These are phyloP conservation scores for Colletotrichum truncatum DNA, from an alignment of 2,329 filamentous ascomycete species.

Conservation along the genomic window DNA sequence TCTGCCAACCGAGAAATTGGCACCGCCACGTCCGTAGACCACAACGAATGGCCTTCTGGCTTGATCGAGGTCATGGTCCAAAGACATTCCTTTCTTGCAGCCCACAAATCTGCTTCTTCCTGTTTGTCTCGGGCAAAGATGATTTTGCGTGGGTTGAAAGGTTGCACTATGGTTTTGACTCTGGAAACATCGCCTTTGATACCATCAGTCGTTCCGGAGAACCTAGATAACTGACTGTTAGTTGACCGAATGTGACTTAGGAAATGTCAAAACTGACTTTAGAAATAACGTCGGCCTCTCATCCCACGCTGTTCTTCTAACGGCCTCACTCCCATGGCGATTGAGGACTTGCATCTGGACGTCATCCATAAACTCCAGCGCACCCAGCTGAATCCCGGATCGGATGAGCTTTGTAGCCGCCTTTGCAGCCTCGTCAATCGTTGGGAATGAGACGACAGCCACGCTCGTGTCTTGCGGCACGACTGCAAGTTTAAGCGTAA, in stretches of 20 bases:
- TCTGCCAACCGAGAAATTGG: constrained; percentile 76
- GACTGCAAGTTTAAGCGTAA: constrained; percentile 73
- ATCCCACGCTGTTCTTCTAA: constrained; percentile 62
- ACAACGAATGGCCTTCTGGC: constrained; percentile 69
- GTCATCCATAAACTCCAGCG: constrained; percentile 71
- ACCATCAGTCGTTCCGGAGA: constrained; percentile 69
- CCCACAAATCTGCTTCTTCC: constrained; percentile 78
- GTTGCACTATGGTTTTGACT: constrained; percentile 63
- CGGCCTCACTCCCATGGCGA: constrained; percentile 65
- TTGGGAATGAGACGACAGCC: constrained; percentile 69
- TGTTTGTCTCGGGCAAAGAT: constrained; percentile 73
- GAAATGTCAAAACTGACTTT: constrained; percentile 52
- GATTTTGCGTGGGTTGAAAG: constrained; percentile 65
- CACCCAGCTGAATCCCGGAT: constrained; percentile 72
- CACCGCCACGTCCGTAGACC: constrained; percentile 85
- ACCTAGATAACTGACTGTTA: constrained; percentile 42
- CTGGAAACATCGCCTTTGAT: constrained; percentile 68
- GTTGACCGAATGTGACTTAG: neutral
- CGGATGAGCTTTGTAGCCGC: constrained; percentile 72
- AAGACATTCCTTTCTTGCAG: constrained; percentile 77
- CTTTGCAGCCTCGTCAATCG: constrained; percentile 68
- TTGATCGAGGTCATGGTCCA: constrained; percentile 77
- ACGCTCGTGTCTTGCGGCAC: constrained; percentile 72
- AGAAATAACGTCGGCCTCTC: constrained; percentile 79
- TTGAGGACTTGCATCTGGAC: constrained; percentile 76